These are phyloP conservation scores for Talaromyces adpressus DNA, from an alignment of 495 filamentous ascomycete genomes.

Conservation along the genomic window DNA sequence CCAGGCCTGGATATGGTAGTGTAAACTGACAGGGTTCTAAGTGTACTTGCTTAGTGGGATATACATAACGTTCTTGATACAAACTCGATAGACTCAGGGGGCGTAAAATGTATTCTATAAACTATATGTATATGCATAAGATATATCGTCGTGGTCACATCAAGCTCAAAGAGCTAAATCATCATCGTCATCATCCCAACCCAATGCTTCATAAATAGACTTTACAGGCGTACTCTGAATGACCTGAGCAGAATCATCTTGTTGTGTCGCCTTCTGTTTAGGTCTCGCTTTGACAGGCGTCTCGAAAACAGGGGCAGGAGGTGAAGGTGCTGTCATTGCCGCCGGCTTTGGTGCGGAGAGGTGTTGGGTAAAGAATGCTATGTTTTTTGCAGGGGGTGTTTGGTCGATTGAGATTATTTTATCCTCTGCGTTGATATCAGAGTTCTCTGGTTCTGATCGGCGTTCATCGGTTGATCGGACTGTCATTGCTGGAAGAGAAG, in stretches of 20 bases:
- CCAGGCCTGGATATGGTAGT: too few species aligned
- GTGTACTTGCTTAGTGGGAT: too few species aligned
- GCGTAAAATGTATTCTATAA: neutral
- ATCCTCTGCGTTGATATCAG: too few species aligned
- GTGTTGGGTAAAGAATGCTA: neutral
- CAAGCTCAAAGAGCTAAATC: conserved; percentile 19
- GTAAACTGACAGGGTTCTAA: too few species aligned
- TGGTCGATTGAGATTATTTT: neutral
- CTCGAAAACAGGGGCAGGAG: neutral
- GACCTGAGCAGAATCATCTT: neutral
- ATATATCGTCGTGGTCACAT: neutral
- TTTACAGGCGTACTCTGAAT: conserved; percentile 36
- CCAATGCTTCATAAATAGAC: conserved; percentile 63
- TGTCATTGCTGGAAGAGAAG: conserved; percentile 26
- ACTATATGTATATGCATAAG: neutral
- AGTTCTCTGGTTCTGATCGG: too few species aligned
- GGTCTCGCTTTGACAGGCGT: conserved; percentile 12
- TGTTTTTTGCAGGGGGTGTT: conserved; percentile 1
- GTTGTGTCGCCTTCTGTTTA: neutral
- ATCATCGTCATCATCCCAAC: conserved; percentile 69
- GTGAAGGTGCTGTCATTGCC: neutral
- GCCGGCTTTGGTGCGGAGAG: neutral
- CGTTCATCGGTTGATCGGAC: conserved; percentile 10
- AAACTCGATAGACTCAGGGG: too few species aligned
- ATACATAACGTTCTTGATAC: too few species aligned